These are phyloP conservation scores for Fusarium brachygibbosum DNA, from an alignment of 2,329 filamentous ascomycete species.

Conservation along the genomic window DNA sequence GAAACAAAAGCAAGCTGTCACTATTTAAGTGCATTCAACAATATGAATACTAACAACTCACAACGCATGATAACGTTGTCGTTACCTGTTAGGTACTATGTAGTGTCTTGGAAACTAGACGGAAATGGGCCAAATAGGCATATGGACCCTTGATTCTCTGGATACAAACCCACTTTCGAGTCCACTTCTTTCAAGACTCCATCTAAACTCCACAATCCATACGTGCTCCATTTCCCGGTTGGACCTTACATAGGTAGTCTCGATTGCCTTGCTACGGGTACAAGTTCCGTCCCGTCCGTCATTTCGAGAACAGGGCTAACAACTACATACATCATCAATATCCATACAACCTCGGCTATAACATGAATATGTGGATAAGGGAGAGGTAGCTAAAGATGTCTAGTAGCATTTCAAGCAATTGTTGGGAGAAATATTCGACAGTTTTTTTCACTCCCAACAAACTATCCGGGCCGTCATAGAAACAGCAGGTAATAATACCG, in stretches of 20 bases:
- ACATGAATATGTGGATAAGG: not conserved
- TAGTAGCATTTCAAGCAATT: not conserved
- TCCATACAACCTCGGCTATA: not conserved
- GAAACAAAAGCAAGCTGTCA: not conserved
- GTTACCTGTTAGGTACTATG: not conserved
- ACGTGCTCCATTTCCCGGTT: not conserved
- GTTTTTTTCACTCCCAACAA: not conserved
- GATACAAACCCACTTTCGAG: not conserved
- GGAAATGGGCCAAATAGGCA: not conserved
- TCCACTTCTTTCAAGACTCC: not conserved
- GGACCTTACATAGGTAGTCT: not conserved
- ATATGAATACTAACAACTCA: not conserved
- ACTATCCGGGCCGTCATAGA: not conserved
- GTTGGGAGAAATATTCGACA: not conserved
- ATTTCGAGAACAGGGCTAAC: not conserved
- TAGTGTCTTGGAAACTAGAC: not conserved
- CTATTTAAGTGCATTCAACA: no score
- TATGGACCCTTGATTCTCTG: not conserved
- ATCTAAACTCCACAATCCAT: not conserved
- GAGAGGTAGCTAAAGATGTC: not conserved
- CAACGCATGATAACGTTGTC: not conserved
- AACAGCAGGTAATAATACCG: no score
- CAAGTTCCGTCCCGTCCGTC: no score
- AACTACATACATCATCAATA: not conserved
- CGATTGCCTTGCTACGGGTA: not conserved